These are phyloP conservation scores for Candida loeiensis DNA, from an alignment of 805 yeast genomes.

Conservation along the genomic window DNA sequence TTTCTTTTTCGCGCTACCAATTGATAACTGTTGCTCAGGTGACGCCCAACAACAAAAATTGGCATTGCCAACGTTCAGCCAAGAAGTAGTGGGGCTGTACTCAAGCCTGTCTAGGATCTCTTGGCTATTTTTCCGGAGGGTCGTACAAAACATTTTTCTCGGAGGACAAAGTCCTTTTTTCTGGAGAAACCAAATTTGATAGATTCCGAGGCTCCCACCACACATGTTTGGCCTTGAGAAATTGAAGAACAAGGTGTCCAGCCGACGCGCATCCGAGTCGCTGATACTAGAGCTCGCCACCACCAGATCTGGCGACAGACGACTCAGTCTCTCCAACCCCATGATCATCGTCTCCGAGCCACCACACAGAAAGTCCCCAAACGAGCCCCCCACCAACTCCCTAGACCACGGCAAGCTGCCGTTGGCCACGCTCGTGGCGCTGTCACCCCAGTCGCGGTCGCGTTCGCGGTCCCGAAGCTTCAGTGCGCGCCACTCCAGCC, in stretches of 20 bases:
- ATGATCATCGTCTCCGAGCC: constrained; percentile 20
- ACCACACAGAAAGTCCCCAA: neutral
- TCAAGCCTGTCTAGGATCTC: too few species aligned
- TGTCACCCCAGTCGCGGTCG: constrained; percentile 9
- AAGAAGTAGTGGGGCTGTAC: too few species aligned
- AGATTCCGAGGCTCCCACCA: too few species aligned
- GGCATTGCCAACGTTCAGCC: too few species aligned
- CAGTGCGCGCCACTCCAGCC: neutral
- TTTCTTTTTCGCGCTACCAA: too few species aligned
- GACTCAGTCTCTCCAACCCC: constrained; percentile 21
- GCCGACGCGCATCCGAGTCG: constrained; percentile 26
- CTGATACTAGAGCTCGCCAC: constrained; percentile 19
- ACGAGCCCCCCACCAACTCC: neutral
- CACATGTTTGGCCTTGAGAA: constrained; percentile 22
- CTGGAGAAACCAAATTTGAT: too few species aligned
- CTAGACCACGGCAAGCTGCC: constrained; percentile 1
- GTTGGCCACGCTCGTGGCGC: constrained; percentile 4
- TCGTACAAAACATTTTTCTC: too few species aligned
- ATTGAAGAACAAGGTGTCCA: constrained; percentile 25
- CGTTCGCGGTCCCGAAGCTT: constrained; percentile 12
- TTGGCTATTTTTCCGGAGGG: too few species aligned
- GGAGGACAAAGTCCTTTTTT: too few species aligned
- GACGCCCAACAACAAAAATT: too few species aligned
- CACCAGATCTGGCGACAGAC: constrained; percentile 13
- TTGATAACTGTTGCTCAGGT: too few species aligned